A percentile compares a stretch with the other conserved stretches of the same genome.
These are phyloP conservation scores for Mortierella sp. DNA, from an alignment of 371 early-diverging fungal species.

Conservation along the genomic window DNA sequence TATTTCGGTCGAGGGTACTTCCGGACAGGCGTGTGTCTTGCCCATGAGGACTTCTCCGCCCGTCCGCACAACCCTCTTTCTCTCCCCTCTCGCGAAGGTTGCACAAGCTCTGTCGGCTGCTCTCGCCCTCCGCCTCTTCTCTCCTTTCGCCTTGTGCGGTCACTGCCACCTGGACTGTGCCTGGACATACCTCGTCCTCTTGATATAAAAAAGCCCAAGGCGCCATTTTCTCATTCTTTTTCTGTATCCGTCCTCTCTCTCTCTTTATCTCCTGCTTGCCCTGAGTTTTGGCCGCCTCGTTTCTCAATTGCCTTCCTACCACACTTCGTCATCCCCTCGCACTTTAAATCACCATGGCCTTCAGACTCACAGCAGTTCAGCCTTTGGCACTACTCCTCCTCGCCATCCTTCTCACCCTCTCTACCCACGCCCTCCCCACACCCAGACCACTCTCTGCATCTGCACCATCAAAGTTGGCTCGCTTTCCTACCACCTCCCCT, in stretches of 20 bases:
- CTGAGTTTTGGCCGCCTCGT: too few relatives aligned
- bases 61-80: too few relatives aligned
- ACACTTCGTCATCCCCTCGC: not conserved
- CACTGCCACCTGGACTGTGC: not conserved
- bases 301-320: not conserved
- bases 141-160: not conserved
- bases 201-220: not conserved
- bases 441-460: conserved; percentile 20
- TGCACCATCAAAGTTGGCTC: conserved; percentile 12
- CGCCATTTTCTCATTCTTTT: not conserved
- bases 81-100: too few relatives aligned
- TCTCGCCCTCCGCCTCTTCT: not conserved
- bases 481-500: conserved; percentile 37
- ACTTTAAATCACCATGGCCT: conserved; percentile 9
- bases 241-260: not conserved
- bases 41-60: too few relatives aligned
- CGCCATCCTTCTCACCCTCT: conserved; percentile 15
- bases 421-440: conserved; percentile 40
- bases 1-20: too few relatives aligned
- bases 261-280: not conserved
- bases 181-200: conserved; percentile 1
- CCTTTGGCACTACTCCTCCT: conserved; percentile 19
- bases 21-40: too few relatives aligned
- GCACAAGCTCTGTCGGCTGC: too few relatives aligned
- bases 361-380: conserved; percentile 22